Base-by-base conservation (phyloP, 208 protist species). In the Crithidia thermophila region DNA sequence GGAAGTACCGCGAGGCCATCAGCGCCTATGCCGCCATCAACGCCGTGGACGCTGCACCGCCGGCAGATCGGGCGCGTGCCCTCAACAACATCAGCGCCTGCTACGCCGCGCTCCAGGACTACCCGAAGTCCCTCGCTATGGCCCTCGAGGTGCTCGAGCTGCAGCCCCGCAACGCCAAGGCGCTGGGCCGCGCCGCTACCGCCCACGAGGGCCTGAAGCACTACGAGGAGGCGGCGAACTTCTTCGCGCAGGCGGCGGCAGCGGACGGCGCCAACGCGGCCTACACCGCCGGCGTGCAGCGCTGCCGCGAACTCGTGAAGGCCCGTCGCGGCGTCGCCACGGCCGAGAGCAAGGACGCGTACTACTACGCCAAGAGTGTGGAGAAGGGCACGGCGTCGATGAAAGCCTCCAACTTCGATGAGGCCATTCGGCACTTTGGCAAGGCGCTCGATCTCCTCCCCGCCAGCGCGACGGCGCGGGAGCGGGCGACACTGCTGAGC, bases 11-110 rank as follows among this genome's bases (percentile, higher is more conserved):
- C 40, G 80, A 82, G 46, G 87, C 90, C 16, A 58, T 91, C 37
- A 65, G 56, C 11, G 66, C 62, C 8, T 95, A 95, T 66, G 50
- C 57, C 1, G 43, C 34, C 20, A 83, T 95, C 36, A 72, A 62
- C 27, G 49, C 66, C 14, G 11, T 66, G 36, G 14, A 58, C 18
- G 25, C 7, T 4, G 57, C 71, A 33, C 49, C 78, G 28, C 31
- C 18, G 13, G 55, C 42, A 13, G 72, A 87, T 36, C 72, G 77
- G 33, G 77, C 82, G 7, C 85, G 90, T 4, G 90, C 88, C 4
- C 67, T 85, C 28, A 91, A 81, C 70, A 96, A 96, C 67, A 77
- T 86, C 39, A 96, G 90, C 52, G 87, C 79, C 0, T 96, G 90
- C 62, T 88, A 90, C 58, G 88, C 87, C 11, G 70, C 84, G 13